phyloP scores from a whole-genome alignment of 352 stramenopile genomes.

The Phytophthora cryptogea region DNA sequence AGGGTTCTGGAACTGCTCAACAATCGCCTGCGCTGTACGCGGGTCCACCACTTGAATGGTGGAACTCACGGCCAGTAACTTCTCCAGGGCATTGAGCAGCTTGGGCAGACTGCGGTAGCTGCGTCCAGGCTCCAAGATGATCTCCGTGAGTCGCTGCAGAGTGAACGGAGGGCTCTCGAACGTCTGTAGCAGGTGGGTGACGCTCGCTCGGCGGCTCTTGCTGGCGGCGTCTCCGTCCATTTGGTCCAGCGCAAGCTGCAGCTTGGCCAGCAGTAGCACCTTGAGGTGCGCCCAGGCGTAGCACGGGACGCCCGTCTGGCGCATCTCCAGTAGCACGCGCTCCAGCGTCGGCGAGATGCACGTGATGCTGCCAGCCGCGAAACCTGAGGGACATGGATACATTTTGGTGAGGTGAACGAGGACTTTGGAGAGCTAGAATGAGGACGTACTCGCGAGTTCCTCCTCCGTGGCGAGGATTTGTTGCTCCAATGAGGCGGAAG shows the following conservation, averaged over 20 bases:
- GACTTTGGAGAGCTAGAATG: background rate
- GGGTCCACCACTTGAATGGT: conserved; percentile 72
- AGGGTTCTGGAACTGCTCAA: conserved; percentile 38
- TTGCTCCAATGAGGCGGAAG: conserved; percentile 37
- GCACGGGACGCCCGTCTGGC: conserved; percentile 61
- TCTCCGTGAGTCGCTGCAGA: conserved; percentile 79
- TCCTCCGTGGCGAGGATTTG: conserved; percentile 72
- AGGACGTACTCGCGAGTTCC: conserved; percentile 52
- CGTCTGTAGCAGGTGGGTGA: conserved; percentile 62
- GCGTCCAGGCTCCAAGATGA: conserved; percentile 68
- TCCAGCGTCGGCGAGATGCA: conserved; percentile 56
- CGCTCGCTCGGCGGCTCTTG: conserved; percentile 54
- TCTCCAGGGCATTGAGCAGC: conserved; percentile 83
- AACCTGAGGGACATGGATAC: conserved; percentile 34
- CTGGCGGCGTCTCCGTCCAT: conserved; percentile 60
- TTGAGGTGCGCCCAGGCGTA: conserved; percentile 81
- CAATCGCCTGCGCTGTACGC: conserved; percentile 33
- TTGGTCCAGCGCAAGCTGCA: conserved; percentile 59
- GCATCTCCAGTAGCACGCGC: conserved; percentile 73
- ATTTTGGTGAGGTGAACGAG: no score
- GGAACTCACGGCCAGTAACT: conserved; percentile 73
- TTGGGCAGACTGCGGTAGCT: conserved; percentile 82
- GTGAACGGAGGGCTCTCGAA: conserved; percentile 83
- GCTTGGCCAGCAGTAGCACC: conserved; percentile 56
- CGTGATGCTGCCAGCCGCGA: conserved; percentile 50